Evolutionary conservation across 257 asterid genomes (phyloP).

Genomic region (Coffea eugenioides): DNA sequence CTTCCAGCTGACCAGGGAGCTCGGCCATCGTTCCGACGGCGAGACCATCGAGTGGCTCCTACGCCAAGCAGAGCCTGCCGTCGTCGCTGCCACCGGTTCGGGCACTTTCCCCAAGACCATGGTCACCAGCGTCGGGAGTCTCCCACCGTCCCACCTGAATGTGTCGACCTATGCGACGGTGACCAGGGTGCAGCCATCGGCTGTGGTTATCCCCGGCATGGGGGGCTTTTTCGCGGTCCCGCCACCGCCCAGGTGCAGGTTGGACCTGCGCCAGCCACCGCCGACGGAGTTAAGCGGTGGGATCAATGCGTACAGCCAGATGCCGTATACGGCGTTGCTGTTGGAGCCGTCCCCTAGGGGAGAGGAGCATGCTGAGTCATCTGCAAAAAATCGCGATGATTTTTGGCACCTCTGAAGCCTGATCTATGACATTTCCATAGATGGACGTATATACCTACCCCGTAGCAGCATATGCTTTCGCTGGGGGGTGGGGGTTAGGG

Average conservation of each 20-base stretch:
- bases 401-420: not conserved
- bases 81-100: constrained; percentile 64
- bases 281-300: constrained; percentile 36
- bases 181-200: constrained; percentile 6
- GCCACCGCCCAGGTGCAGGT: constrained; percentile 39
- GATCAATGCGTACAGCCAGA: constrained; percentile 37
- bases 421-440: not conserved
- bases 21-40: constrained; percentile 76
- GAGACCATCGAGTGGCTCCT: constrained; percentile 90
- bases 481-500: not conserved
- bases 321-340: constrained; percentile 72
- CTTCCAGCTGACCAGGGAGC: constrained; percentile 76
- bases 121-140: constrained; percentile 24
- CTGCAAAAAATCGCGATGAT: not conserved
- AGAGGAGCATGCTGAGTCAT: constrained; percentile 33
- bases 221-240: not conserved
- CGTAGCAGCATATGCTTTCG: not conserved
- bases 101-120: constrained; percentile 56
- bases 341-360: constrained; percentile 50
- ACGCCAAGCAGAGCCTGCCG: constrained; percentile 60
- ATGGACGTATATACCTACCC: not conserved
- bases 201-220: constrained; percentile 5
- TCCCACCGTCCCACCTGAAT: constrained; percentile 16
- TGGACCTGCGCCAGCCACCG: constrained; percentile 47
- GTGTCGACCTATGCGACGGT: constrained; percentile 25